Percentiles rank a stretch among this genome's conserved stretches.
Evolutionary conservation across 2,329 filamentous ascomycete species (phyloP).

Genomic region (Epichloe coenophiala): DNA sequence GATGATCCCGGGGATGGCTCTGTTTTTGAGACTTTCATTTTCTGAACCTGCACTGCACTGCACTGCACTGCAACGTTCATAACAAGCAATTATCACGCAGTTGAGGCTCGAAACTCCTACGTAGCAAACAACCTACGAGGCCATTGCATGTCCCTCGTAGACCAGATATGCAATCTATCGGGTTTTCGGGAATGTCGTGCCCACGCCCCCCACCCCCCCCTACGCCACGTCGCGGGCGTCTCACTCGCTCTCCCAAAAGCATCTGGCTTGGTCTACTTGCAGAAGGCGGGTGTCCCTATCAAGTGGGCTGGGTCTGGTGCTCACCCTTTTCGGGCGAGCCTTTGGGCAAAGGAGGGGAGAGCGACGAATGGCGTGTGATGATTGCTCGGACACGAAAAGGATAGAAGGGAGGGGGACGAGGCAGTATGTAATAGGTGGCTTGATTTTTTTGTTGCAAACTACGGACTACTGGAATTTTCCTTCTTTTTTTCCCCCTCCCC

Average conservation of each 20-base stretch:
- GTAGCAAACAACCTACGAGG: too few species aligned
- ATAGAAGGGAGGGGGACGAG: slow-evolving; percentile 1
- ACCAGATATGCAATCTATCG: not conserved
- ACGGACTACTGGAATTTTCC: not conserved
- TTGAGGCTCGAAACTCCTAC: not conserved
- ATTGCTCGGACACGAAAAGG: too few species aligned
- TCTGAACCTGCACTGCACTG: not conserved
- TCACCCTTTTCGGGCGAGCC: not conserved
- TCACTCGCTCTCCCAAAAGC: not conserved
- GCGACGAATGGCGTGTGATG: too few species aligned
- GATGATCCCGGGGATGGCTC: too few species aligned
- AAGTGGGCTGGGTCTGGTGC: slow-evolving; percentile 4
- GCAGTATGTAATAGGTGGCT: not conserved
- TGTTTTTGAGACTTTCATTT: not conserved
- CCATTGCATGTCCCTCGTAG: too few species aligned
- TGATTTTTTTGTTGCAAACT: not conserved
- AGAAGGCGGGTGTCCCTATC: not conserved
- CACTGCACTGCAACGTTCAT: too few species aligned
- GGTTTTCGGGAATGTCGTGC: not conserved
- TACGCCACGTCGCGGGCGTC: not conserved
- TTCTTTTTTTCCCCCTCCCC: not conserved
- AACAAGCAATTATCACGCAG: too few species aligned
- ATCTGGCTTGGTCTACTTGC: too few species aligned
- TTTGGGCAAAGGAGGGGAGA: not conserved
- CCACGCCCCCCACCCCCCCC: not conserved